Percentiles rank a stretch among this genome's conserved stretches.
Conservation (phyloP, 768 basidiomycete species). For the Termitomyces eurrhizus region DNA sequence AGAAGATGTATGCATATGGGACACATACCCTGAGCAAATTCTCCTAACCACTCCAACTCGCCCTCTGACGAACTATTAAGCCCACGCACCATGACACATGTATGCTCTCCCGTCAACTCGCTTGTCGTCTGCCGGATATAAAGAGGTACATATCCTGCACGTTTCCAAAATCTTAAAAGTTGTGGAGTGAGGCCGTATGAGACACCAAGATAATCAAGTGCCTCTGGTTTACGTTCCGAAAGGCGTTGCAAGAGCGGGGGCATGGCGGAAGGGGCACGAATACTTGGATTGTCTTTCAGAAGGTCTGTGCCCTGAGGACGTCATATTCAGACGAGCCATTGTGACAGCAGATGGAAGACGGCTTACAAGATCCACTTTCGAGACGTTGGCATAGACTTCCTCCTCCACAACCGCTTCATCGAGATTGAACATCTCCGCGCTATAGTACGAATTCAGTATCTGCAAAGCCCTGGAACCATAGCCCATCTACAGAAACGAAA, state of each 20-base stretch:
- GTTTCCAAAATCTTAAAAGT: conserved; percentile 94
- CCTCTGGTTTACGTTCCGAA: conserved; percentile 85
- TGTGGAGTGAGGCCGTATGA: conserved; percentile 91
- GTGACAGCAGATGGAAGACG: neutral
- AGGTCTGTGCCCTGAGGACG: conserved; percentile 39
- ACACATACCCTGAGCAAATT: conserved; percentile 76
- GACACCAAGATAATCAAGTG: conserved; percentile 91
- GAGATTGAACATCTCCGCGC: conserved; percentile 86
- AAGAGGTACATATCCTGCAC: conserved; percentile 84
- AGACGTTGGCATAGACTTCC: conserved; percentile 57
- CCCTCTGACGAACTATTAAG: conserved; percentile 61
- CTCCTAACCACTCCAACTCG: conserved; percentile 79
- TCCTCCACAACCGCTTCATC: conserved; percentile 60
- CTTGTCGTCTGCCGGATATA: conserved; percentile 93
- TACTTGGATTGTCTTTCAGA: conserved; percentile 71
- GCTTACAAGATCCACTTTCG: conserved; percentile 42
- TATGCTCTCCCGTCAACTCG: conserved; percentile 95
- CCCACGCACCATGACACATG: conserved; percentile 91
- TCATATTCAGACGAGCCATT: neutral
- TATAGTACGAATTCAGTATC: conserved; percentile 85
- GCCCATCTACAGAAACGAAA: conserved; percentile 67
- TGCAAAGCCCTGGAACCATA: conserved; percentile 90
- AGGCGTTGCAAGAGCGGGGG: conserved; percentile 90
- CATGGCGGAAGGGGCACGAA: conserved; percentile 77
- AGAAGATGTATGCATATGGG: neutral